Conservation (phyloP, 2,329 filamentous ascomycete genomes). For the Albifimbria verrucaria region DNA sequence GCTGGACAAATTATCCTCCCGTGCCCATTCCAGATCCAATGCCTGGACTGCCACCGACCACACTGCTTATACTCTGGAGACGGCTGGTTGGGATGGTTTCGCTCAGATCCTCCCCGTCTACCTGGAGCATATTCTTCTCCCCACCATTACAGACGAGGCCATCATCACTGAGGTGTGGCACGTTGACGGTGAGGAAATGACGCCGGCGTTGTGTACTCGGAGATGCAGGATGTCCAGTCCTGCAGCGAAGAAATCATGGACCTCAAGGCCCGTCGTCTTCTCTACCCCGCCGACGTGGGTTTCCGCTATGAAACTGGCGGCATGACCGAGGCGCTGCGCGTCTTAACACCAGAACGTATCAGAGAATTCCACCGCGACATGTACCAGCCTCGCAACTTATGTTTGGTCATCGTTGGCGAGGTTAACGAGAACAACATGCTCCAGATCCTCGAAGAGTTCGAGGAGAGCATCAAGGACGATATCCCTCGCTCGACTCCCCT, state of each 20-base stretch:
- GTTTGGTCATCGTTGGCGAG: constrained; percentile 87
- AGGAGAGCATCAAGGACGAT: constrained; percentile 77
- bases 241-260: constrained; percentile 84
- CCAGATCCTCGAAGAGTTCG: constrained; percentile 80
- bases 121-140: constrained; percentile 87
- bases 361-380: constrained; percentile 93
- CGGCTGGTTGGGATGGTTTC: constrained; percentile 96
- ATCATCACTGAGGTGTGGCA: constrained; percentile 97
- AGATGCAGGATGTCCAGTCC: constrained; percentile 97
- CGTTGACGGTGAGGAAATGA: constrained; percentile 88
- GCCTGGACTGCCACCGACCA: constrained; percentile 97
- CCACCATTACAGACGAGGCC: constrained; percentile 86
- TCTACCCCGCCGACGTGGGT: constrained; percentile 86
- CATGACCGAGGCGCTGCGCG: constrained; percentile 86
- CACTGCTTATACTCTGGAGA: constrained; percentile 92
- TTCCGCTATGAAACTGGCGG: constrained; percentile 98
- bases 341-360: constrained; percentile 84
- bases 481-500: constrained; percentile 68
- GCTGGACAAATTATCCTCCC: constrained; percentile 87
- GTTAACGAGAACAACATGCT: constrained; percentile 79
- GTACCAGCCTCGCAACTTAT: constrained; percentile 97
- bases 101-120: constrained; percentile 93
- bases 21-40: constrained; percentile 92
- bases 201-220: constrained; percentile 95
- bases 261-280: constrained; percentile 69